phyloP scores from a whole-genome alignment of 108 stramenopile genomes.

The Cyclotella cryptica region DNA sequence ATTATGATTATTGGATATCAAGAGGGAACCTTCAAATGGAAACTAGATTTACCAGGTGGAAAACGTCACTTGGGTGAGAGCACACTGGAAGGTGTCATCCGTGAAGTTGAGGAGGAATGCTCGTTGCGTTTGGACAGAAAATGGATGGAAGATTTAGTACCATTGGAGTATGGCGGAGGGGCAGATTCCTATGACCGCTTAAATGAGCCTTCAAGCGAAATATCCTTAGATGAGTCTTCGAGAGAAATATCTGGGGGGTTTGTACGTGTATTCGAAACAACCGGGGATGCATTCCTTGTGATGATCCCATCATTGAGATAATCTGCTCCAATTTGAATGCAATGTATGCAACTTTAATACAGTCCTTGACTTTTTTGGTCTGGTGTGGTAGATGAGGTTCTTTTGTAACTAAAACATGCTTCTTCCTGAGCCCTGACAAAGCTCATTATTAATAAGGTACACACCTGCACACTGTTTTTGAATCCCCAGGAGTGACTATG shows the following conservation, averaged over 20 bases:
- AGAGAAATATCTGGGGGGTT: background rate
- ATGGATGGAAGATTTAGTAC: slow-evolving; percentile 37
- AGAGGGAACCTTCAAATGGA: background rate
- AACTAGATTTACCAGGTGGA: slow-evolving; percentile 65
- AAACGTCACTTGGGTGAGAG: slow-evolving; percentile 69
- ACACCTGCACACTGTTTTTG: no score
- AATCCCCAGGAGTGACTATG: no score
- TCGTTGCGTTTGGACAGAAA: slow-evolving; percentile 45
- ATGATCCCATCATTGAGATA: background rate
- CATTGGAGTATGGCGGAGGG: slow-evolving; percentile 29
- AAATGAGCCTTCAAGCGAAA: background rate
- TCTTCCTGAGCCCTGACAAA: no score
- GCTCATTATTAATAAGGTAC: no score
- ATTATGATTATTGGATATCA: slow-evolving; percentile 50
- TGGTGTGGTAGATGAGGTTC: no score
- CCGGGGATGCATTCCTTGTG: background rate
- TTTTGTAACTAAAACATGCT: no score
- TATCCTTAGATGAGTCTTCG: no score
- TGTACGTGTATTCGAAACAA: slow-evolving; percentile 4
- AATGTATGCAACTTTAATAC: no score
- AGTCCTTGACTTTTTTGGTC: no score
- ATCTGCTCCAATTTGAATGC: no score
- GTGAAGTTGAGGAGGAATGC: slow-evolving; percentile 64
- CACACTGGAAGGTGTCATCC: slow-evolving; percentile 49
- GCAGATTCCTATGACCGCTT: background rate